Evolutionary conservation across 2,329 filamentous ascomycete species (phyloP).

Genomic region (Epichloe sibirici): DNA sequence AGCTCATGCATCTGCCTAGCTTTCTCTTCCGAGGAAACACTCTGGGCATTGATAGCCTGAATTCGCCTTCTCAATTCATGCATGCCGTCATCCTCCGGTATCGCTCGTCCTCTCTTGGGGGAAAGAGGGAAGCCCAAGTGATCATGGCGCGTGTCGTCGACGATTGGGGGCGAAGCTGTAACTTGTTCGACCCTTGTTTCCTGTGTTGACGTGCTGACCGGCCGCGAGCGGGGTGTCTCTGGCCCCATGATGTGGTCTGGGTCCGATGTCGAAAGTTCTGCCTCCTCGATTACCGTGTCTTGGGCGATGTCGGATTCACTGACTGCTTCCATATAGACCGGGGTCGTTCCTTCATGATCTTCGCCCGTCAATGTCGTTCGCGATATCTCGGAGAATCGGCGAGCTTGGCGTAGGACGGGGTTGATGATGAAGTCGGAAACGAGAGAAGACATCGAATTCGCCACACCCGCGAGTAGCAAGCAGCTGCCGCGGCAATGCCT

Average conservation of each 20-base stretch:
- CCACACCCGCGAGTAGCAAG: conserved; percentile 3
- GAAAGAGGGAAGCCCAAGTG: conserved; percentile 22
- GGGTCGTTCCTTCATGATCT: conserved; percentile 15
- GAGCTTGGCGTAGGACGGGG: conserved; percentile 52
- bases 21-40: conserved; percentile 50
- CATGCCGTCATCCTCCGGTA: conserved; percentile 76
- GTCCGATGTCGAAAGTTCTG: background rate
- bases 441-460: conserved; percentile 43
- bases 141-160: conserved; percentile 16
- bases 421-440: conserved; percentile 55
- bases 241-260: conserved; percentile 8
- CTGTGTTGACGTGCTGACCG: conserved; percentile 22
- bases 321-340: conserved; percentile 12
- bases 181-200: conserved; percentile 22
- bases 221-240: conserved; percentile 17
- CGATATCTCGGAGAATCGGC: conserved; percentile 45
- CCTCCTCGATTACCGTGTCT: conserved; percentile 6
- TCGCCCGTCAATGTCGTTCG: conserved; percentile 25
- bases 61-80: conserved; percentile 53
- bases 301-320: conserved; percentile 16
- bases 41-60: conserved; percentile 51
- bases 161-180: conserved; percentile 10
- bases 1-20: conserved; percentile 59
- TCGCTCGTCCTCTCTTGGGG: conserved; percentile 19
- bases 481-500: background rate